Base-by-base conservation (phyloP, 257 asterid species). In the Primulina tabacum region DNA sequence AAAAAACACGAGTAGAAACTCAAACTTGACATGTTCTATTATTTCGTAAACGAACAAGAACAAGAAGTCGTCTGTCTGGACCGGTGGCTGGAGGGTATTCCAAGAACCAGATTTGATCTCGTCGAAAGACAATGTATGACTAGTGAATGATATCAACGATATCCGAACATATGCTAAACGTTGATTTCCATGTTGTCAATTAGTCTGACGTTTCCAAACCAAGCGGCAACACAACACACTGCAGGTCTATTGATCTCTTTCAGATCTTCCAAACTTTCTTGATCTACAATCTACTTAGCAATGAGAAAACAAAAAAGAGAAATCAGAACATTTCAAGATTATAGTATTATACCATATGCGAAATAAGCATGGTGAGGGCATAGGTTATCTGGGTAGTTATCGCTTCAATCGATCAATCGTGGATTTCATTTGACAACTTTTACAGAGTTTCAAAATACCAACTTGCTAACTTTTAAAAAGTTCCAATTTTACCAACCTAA, bases 161-260 rank as follows among this genome's bases (percentile, higher is more conserved):
- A 2, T 9, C 50, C 30, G 0, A 7, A 8, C 3, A n/a, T 5
- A 38, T 60, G 29, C 73, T 73, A 79, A 11, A 82, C 78, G 24
- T 50, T 50, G 67, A 92, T 83, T 78, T 92, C 98, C 77, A 92
- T 72, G 85, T 92, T 92, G 85, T 90, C 98, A 34, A 90, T 28
- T 72, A 92, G 89, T 78, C 98, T 83, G 56, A 90, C 96, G 58
- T 74, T 82, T 70, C 97, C 95, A 34, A 92, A 92, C 95, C 85
- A 88, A 8, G 92, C 97, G 62, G 98, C 98, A 62, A 92, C 64
- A 60, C 98, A 92, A 50, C 88, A 82, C 43, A 90, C 95, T 32
- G 83, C 97, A 26, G 90, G 85, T 5, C 79, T 73, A 71, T 70
- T 81, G 26, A 92, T 86, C 80, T 82, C 91, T 78, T 86, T 80